phyloP scores from a whole-genome alignment of 257 asterid species.

The Primulina eburnea region DNA sequence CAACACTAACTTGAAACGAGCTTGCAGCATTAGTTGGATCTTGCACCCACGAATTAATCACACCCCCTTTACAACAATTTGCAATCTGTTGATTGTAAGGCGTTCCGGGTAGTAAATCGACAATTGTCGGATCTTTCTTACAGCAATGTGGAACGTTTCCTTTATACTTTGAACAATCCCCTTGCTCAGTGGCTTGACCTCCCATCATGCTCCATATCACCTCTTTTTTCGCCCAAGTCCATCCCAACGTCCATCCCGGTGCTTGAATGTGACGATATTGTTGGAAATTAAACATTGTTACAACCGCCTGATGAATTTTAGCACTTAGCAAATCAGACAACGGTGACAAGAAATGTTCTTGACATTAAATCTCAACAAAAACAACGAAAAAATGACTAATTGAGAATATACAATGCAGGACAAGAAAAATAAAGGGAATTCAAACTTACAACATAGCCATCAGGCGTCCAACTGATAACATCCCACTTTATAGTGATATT shows the following conservation, averaged over 20 bases:
- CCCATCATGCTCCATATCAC: constrained; percentile 65
- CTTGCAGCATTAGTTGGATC: constrained; percentile 65
- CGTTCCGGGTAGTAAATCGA: constrained; percentile 74
- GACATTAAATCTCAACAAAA: background rate
- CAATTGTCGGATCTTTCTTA: constrained; percentile 67
- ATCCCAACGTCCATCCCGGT: constrained; percentile 67
- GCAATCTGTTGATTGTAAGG: constrained; percentile 83
- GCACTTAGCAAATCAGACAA: background rate
- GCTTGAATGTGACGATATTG: constrained; percentile 61
- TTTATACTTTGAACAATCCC: constrained; percentile 61
- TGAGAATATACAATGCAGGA: background rate
- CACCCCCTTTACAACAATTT: constrained; percentile 91
- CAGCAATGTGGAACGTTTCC: constrained; percentile 77
- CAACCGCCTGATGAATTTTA: constrained; percentile 41
- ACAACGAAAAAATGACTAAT: background rate
- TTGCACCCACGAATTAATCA: constrained; percentile 69
- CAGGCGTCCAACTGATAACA: constrained; percentile 70
- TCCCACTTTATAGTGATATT: constrained; percentile 85
- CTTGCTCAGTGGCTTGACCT: constrained; percentile 55
- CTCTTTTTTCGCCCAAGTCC: constrained; percentile 72
- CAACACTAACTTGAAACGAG: constrained; percentile 75
- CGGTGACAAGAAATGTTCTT: constrained; percentile 8
- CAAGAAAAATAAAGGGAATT: background rate
- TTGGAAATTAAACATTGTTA: constrained; percentile 62
- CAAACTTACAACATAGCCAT: constrained; percentile 50